phyloP scores from a whole-genome alignment of 2,329 filamentous ascomycete species.

The Nigrospora osmanthi region DNA sequence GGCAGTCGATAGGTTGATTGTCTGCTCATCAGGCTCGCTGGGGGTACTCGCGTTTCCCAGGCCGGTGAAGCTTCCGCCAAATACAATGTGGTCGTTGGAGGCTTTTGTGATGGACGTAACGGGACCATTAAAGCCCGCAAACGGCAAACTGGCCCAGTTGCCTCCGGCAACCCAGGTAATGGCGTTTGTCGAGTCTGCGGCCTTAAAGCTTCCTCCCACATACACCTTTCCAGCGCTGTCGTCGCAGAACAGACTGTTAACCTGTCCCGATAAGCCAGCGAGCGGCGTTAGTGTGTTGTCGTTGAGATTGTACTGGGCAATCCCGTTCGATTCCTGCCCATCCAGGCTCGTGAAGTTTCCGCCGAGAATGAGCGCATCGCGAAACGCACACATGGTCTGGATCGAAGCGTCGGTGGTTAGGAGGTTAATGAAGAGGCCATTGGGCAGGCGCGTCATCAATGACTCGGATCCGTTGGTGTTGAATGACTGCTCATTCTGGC shows the following conservation, averaged over 20 bases:
- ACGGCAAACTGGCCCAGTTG: slow-evolving; percentile 75
- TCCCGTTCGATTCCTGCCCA: slow-evolving; percentile 64
- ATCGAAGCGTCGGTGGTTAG: slow-evolving; percentile 78
- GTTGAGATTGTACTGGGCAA: slow-evolving; percentile 74
- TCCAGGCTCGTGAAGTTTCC: slow-evolving; percentile 94
- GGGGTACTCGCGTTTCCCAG: slow-evolving; percentile 72
- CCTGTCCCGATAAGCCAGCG: slow-evolving; percentile 73
- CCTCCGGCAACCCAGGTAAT: slow-evolving; percentile 66
- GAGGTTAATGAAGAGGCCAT: slow-evolving; percentile 71
- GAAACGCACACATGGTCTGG: slow-evolving; percentile 77
- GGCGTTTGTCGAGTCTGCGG: slow-evolving; percentile 78
- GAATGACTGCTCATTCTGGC: slow-evolving; percentile 63
- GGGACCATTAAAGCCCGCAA: slow-evolving; percentile 89
- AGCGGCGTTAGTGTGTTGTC: slow-evolving; percentile 65
- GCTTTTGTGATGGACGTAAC: slow-evolving; percentile 79
- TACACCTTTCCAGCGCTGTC: slow-evolving; percentile 71
- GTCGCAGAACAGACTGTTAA: slow-evolving; percentile 80
- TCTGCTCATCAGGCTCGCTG: slow-evolving; percentile 61
- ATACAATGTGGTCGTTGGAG: slow-evolving; percentile 77
- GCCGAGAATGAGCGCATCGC: slow-evolving; percentile 67
- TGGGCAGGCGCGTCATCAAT: slow-evolving; percentile 74
- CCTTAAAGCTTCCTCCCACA: slow-evolving; percentile 79
- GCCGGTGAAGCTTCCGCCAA: slow-evolving; percentile 84
- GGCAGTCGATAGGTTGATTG: slow-evolving; percentile 77
- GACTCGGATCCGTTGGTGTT: slow-evolving; percentile 73